phyloP scores from a whole-genome alignment of 768 basidiomycete species.

The Lentinus tigrinus region DNA sequence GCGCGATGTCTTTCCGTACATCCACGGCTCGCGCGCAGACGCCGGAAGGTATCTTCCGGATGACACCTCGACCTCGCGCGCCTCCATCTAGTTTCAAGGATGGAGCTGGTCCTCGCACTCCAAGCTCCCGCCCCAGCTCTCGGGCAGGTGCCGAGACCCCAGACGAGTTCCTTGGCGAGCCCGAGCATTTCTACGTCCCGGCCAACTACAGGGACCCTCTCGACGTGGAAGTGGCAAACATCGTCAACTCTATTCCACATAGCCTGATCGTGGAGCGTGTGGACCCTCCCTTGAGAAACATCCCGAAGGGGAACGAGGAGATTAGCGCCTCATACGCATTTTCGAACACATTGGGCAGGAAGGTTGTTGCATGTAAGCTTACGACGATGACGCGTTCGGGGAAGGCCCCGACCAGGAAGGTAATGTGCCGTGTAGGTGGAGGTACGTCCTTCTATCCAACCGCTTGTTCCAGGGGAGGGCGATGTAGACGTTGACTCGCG shows the following conservation, averaged over 20 bases:
- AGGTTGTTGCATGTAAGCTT: constrained; percentile 76
- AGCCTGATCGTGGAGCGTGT: constrained; percentile 76
- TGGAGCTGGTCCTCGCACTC: constrained; percentile 48
- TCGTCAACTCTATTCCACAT: constrained; percentile 77
- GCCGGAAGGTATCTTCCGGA: constrained; percentile 60
- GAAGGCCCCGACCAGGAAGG: constrained; percentile 67
- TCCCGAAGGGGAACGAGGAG: constrained; percentile 75
- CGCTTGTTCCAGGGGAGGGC: background rate
- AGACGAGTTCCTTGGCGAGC: constrained; percentile 39
- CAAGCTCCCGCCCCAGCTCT: constrained; percentile 61
- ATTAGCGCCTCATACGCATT: constrained; percentile 83
- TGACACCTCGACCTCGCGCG: constrained; percentile 43
- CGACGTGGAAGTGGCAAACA: constrained; percentile 71
- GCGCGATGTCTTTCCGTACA: constrained; percentile 45
- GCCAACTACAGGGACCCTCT: constrained; percentile 75
- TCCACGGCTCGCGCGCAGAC: constrained; percentile 59
- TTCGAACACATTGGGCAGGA: constrained; percentile 67
- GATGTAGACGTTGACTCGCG: constrained; percentile 3
- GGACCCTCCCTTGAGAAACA: constrained; percentile 67
- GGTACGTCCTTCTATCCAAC: constrained; percentile 44
- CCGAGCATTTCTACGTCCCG: constrained; percentile 63
- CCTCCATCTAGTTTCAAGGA: constrained; percentile 82
- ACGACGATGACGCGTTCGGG: constrained; percentile 70
- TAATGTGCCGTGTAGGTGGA: constrained; percentile 89
- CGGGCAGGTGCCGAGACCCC: constrained; percentile 65